Percentiles rank a stretch among this genome's conserved stretches.
These are phyloP conservation scores for Magnolia kwangsiensis DNA, from an alignment of 164 flowering plant genomes.

Conservation along the genomic window DNA sequence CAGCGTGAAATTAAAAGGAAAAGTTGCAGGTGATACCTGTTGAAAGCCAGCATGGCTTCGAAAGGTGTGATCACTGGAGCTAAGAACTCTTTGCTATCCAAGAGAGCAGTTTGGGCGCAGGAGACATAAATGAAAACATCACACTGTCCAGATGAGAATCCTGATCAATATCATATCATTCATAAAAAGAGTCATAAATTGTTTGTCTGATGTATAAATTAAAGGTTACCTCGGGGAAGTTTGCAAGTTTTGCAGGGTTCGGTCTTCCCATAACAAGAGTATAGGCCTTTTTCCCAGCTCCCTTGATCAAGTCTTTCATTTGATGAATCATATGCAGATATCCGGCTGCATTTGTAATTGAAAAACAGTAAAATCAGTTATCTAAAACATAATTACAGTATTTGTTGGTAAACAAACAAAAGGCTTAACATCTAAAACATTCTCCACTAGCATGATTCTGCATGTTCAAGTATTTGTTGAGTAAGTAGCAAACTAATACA, in stretches of 20 bases:
- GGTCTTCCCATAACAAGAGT: constrained; percentile 90
- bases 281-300: constrained; percentile 85
- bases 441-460: not conserved
- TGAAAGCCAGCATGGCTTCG: constrained; percentile 88
- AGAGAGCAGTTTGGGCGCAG: constrained; percentile 92
- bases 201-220: not conserved
- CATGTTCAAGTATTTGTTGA: not conserved
- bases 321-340: constrained; percentile 79
- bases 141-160: constrained; percentile 48
- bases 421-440: not conserved
- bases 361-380: not conserved
- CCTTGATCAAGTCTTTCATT: constrained; percentile 67
- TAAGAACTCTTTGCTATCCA: constrained; percentile 93
- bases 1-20: constrained; percentile 1
- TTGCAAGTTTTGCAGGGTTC: constrained; percentile 95
- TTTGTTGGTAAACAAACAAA: not conserved
- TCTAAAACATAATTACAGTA: too few relatives aligned
- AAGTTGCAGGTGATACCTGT: constrained; percentile 42
- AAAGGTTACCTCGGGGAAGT: constrained; percentile 80
- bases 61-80: constrained; percentile 94
- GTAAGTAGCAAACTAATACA: not conserved
- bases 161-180: not conserved
- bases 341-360: constrained; percentile 65
- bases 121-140: constrained; percentile 82
- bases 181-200: not conserved